Conservation (phyloP, 2,329 filamentous ascomycete genomes). For the Verticillium isaacii region DNA sequence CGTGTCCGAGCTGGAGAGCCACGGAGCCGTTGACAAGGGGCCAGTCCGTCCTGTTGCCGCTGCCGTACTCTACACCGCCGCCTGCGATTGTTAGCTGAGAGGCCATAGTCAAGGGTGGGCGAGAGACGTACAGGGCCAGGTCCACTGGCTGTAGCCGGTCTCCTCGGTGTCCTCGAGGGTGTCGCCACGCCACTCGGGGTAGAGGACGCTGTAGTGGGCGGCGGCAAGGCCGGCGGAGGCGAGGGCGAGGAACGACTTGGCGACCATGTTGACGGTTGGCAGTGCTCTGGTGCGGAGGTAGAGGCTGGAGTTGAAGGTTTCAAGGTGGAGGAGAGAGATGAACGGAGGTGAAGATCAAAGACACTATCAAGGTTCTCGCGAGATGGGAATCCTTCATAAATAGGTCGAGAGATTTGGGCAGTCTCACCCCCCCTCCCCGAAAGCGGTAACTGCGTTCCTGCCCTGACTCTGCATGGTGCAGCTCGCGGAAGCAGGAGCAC, state of each 20-base stretch:
- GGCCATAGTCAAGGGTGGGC: not conserved
- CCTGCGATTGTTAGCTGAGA: slow-evolving; percentile 24
- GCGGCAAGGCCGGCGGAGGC: slow-evolving; percentile 29
- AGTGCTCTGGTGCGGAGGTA: not conserved
- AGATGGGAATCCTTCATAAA: not conserved
- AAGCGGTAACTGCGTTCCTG: not conserved
- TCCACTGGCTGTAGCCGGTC: slow-evolving; percentile 41
- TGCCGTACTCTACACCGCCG: slow-evolving; percentile 39
- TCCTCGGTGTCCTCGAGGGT: slow-evolving; percentile 33
- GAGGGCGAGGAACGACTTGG: slow-evolving; percentile 24
- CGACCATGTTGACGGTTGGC: slow-evolving; percentile 21
- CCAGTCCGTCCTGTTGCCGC: slow-evolving; percentile 47
- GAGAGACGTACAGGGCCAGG: slow-evolving; percentile 42
- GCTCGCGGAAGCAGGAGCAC: not conserved
- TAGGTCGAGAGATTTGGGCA: not conserved
- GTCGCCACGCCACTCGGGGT: slow-evolving; percentile 44
- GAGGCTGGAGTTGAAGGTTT: not conserved
- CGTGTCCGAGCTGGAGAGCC: slow-evolving; percentile 44
- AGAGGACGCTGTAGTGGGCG: slow-evolving; percentile 44
- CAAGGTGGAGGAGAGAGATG: not conserved
- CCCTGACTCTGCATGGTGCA: not conserved
- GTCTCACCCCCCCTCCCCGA: not conserved
- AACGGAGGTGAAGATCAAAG: not conserved
- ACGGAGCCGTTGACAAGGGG: slow-evolving; percentile 44
- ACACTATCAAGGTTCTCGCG: not conserved